Evolutionary conservation across 345 rosid genomes (phyloP).

Genomic region (Populus alba): DNA sequence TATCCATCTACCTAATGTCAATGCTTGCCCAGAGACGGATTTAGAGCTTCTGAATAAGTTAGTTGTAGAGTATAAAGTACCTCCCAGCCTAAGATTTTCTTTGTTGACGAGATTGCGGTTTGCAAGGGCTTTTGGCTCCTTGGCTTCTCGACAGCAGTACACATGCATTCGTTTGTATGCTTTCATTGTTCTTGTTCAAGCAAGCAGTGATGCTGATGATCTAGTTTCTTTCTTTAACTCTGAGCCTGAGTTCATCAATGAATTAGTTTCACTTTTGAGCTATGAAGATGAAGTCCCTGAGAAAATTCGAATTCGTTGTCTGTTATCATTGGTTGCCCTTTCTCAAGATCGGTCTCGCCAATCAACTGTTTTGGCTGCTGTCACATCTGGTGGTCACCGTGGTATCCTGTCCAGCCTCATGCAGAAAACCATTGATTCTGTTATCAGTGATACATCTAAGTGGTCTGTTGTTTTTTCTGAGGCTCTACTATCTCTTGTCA

Average conservation of each 20-base stretch:
- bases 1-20: conserved; percentile 65
- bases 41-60: conserved; percentile 71
- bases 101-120: conserved; percentile 79
- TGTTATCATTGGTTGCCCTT: conserved; percentile 82
- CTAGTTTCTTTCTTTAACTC: conserved; percentile 77
- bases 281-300: conserved; percentile 81
- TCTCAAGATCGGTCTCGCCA: conserved; percentile 94
- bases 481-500: conserved; percentile 83
- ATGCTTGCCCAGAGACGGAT: conserved; percentile 56
- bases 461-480: conserved; percentile 86
- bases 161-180: conserved; percentile 91
- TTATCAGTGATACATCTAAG: conserved; percentile 56
- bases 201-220: conserved; percentile 74
- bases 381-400: conserved; percentile 86
- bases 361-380: conserved; percentile 75
- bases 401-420: conserved; percentile 87
- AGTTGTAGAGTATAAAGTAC: conserved; percentile 70
- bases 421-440: conserved; percentile 90
- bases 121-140: conserved; percentile 85
- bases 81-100: conserved; percentile 73
- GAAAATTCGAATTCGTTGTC: conserved; percentile 70
- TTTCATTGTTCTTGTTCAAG: conserved; percentile 86
- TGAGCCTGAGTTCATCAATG: conserved; percentile 93
- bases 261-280: conserved; percentile 75
- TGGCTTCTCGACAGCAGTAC: conserved; percentile 75